Evolutionary conservation across 148 eudicot species (phyloP).

Genomic region (Salicornia ramosissima): DNA sequence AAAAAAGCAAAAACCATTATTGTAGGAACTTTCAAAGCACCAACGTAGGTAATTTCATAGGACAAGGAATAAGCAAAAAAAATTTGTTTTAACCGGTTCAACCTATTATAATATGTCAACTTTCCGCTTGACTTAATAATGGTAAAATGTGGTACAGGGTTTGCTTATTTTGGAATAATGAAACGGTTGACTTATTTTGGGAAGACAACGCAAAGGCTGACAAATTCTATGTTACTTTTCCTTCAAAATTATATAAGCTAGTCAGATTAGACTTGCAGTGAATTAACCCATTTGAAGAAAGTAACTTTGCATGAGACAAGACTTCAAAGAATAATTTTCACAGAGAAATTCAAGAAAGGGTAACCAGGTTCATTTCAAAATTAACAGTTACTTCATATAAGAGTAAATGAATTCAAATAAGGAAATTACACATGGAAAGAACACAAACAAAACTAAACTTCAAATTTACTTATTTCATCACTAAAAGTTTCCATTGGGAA

Average conservation of each 20-base stretch:
- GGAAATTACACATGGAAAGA: neutral
- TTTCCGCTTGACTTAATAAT: no score
- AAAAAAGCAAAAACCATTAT: no score
- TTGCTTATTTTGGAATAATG: no score
- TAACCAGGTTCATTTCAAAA: neutral
- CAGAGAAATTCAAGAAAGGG: neutral
- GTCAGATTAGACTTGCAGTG: neutral
- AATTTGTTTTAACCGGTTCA: no score
- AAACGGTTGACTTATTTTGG: no score
- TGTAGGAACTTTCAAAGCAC: no score
- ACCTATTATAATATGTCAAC: no score
- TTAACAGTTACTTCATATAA: neutral
- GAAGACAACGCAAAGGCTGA: no score
- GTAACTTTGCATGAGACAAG: neutral
- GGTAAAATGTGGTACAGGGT: no score
- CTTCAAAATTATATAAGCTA: neutral
- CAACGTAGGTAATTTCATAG: no score
- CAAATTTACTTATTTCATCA: neutral
- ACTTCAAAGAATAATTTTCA: neutral
- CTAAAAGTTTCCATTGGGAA: neutral
- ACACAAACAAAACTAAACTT: neutral
- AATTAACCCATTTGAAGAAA: neutral
- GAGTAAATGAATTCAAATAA: neutral
- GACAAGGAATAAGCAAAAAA: no score
- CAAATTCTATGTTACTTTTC: no score